Evolutionary conservation across 2,329 filamentous ascomycete genomes (phyloP).

Genomic region (Alternaria incomplexa): DNA sequence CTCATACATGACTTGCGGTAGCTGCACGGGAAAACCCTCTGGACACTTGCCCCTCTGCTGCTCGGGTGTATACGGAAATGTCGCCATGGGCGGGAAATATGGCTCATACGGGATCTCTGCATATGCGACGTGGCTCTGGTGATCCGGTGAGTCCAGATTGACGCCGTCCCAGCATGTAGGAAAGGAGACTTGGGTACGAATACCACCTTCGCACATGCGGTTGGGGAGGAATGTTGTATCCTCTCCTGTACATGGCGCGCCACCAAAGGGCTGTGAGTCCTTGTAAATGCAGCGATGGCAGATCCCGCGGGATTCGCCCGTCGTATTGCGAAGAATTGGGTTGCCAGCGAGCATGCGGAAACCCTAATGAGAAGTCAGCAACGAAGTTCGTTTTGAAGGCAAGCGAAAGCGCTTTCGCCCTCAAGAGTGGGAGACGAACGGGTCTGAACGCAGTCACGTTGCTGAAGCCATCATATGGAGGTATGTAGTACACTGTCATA

Average conservation of each 20-base stretch:
- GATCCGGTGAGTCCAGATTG: constrained; percentile 60
- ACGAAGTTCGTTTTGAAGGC: neutral
- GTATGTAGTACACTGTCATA: constrained; percentile 42
- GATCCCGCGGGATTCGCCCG: constrained; percentile 36
- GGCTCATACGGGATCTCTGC: constrained; percentile 39
- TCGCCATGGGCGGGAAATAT: constrained; percentile 25
- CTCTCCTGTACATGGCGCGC: constrained; percentile 47
- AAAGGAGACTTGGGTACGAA: constrained; percentile 54
- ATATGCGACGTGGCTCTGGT: constrained; percentile 60
- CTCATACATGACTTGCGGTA: constrained; percentile 57
- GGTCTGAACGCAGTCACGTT: constrained; percentile 36
- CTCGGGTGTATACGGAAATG: constrained; percentile 25
- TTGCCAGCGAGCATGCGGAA: constrained; percentile 58
- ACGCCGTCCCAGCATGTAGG: constrained; percentile 60
- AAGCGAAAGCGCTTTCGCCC: neutral
- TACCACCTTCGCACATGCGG: constrained; percentile 52
- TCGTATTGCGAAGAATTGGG: constrained; percentile 36
- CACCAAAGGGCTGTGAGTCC: constrained; percentile 37
- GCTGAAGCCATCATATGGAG: constrained; percentile 37
- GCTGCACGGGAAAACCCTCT: constrained; percentile 50
- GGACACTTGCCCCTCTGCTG: constrained; percentile 49
- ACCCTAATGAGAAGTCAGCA: constrained; percentile 18
- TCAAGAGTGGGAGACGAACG: constrained; percentile 13
- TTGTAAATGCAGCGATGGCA: constrained; percentile 43
- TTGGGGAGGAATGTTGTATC: constrained; percentile 49